These are phyloP conservation scores for Aspergillus proliferans DNA, from an alignment of 2,329 filamentous ascomycete species.

Conservation along the genomic window DNA sequence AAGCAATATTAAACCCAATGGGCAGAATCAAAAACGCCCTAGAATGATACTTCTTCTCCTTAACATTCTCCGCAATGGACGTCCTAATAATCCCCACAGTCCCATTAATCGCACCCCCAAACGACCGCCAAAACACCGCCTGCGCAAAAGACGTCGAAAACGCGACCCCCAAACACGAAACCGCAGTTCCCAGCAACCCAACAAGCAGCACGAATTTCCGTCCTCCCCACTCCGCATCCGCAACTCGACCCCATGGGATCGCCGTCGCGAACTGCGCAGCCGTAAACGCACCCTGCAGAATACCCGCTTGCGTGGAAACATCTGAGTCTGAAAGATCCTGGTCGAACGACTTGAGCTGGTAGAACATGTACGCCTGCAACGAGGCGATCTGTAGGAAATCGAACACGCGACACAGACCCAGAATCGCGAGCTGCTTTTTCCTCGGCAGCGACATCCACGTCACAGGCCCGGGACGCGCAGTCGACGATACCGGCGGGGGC, in stretches of 20 bases:
- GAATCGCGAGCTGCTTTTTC: conserved; percentile 31
- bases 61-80: conserved; percentile 65
- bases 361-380: conserved; percentile 67
- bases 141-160: conserved; percentile 58
- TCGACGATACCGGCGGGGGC: conserved; percentile 4
- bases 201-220: conserved; percentile 73
- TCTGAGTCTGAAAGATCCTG: conserved; percentile 48
- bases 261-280: conserved; percentile 74
- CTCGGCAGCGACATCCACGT: conserved; percentile 37
- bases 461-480: conserved; percentile 20
- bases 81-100: conserved; percentile 68
- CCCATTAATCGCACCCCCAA: conserved; percentile 64
- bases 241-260: conserved; percentile 69
- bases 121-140: conserved; percentile 60
- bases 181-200: conserved; percentile 62
- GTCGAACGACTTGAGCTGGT: conserved; percentile 73
- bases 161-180: conserved; percentile 62
- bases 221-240: conserved; percentile 58
- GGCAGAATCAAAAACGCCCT: conserved; percentile 55
- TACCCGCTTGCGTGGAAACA: conserved; percentile 67
- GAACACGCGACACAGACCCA: conserved; percentile 36
- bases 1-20: conserved; percentile 62
- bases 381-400: conserved; percentile 37
- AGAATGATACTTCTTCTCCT: conserved; percentile 58
- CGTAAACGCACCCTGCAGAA: conserved; percentile 71